Conservation (phyloP, 768 basidiomycete genomes). For the Tylopilus felleus region DNA sequence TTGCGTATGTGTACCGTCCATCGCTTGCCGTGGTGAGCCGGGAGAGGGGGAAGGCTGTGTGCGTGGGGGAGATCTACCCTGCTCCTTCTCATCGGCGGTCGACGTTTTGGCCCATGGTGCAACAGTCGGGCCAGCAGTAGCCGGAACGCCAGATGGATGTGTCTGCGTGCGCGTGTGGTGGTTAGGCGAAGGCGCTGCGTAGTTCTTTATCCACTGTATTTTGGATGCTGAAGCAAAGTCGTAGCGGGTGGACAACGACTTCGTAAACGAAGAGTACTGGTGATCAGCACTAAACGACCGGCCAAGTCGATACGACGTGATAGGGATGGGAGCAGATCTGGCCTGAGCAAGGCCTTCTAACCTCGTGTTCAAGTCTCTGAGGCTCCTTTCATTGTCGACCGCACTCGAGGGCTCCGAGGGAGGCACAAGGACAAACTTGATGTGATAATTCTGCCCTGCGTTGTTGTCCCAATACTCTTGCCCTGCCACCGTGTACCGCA, state of each 20-base stretch:
- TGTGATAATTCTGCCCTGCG: conserved; percentile 68
- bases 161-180: conserved; percentile 44
- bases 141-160: conserved; percentile 44
- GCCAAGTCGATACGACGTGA: conserved; percentile 10
- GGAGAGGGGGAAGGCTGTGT: conserved; percentile 20
- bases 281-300: conserved; percentile 31
- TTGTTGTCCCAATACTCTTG: conserved; percentile 95
- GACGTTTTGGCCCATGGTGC: conserved; percentile 37
- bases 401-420: conserved; percentile 26
- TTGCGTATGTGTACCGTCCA: conserved; percentile 7
- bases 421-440: conserved; percentile 50
- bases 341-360: conserved; percentile 60
- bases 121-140: conserved; percentile 31
- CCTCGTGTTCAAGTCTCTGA: conserved; percentile 61
- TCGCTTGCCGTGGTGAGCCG: conserved; percentile 16
- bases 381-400: conserved; percentile 39
- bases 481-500: conserved; percentile 68
- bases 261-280: conserved; percentile 23
- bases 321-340: conserved; percentile 18
- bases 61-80: background rate
- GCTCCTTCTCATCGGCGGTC: background rate
- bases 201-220: conserved; percentile 27
- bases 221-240: conserved; percentile 54
- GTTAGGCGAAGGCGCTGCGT: background rate
- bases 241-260: conserved; percentile 52